Conservation (phyloP, 306 rosid genomes). For the Prunus mongolica region DNA sequence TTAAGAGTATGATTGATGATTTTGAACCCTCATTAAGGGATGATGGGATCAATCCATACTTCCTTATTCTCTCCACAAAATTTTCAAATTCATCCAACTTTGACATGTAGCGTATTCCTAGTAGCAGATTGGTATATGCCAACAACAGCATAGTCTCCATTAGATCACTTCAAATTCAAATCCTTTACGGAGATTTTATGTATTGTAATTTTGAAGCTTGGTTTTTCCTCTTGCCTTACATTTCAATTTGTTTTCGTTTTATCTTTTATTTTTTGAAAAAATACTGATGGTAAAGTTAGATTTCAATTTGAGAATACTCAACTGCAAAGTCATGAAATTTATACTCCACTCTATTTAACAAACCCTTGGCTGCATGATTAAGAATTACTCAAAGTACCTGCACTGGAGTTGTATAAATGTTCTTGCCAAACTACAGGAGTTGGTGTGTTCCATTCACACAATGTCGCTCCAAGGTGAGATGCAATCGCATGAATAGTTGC, state of each 20-base stretch:
- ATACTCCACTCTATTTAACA: background rate
- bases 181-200: background rate
- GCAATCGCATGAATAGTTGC: conserved; percentile 68
- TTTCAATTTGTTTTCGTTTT: background rate
- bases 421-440: conserved; percentile 93
- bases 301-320: background rate
- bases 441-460: conserved; percentile 88
- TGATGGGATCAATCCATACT: conserved; percentile 66
- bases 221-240: background rate
- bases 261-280: background rate
- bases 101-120: conserved; percentile 71
- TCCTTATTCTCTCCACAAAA: conserved; percentile 76
- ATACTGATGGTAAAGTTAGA: background rate
- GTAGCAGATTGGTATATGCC: conserved; percentile 22
- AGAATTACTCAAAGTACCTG: conserved; percentile 47
- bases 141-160: conserved; percentile 11
- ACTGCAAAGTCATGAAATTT: background rate
- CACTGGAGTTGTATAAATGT: conserved; percentile 61
- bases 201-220: background rate
- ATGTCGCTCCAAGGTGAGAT: conserved; percentile 64
- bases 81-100: conserved; percentile 88
- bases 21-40: conserved; percentile 49
- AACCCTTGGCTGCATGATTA: background rate
- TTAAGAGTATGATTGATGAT: conserved; percentile 58
- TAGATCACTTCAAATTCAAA: conserved; percentile 15